Evolutionary conservation across 768 basidiomycete genomes (phyloP).

Genomic region (Pulveroboletus sp.): DNA sequence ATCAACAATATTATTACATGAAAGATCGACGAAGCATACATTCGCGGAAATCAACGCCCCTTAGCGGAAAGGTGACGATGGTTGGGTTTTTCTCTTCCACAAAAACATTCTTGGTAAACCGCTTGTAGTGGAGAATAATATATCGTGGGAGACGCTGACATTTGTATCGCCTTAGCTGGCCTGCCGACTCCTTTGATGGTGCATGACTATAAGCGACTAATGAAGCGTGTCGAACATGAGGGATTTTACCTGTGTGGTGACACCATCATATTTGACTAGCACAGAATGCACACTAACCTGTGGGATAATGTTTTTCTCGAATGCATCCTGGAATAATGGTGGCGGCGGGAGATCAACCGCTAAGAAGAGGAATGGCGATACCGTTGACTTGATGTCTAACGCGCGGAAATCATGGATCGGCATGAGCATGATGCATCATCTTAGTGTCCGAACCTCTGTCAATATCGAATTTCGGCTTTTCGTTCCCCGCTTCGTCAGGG

Average conservation of each 20-base stretch:
- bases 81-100: conserved; percentile 99
- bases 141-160: conserved; percentile 86
- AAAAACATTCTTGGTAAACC: conserved; percentile 94
- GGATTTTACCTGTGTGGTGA: conserved; percentile 69
- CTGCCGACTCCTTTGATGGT: conserved; percentile 68
- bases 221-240: conserved; percentile 18
- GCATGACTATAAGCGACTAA: conserved; percentile 10
- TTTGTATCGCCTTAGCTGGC: conserved; percentile 84
- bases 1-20: conserved; percentile 19
- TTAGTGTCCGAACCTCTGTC: conserved; percentile 65
- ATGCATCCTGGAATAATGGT: conserved; percentile 93
- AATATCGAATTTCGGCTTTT: conserved; percentile 90
- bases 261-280: conserved; percentile 90
- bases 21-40: conserved; percentile 53
- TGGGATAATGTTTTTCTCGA: conserved; percentile 98
- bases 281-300: conserved; percentile 91
- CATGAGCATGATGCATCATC: conserved; percentile 3
- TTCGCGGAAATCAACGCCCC: conserved; percentile 87
- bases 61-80: conserved; percentile 93
- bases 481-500: conserved; percentile 65
- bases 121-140: conserved; percentile 91
- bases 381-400: conserved; percentile 76
- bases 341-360: conserved; percentile 95
- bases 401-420: conserved; percentile 21
- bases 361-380: conserved; percentile 92